Conservation (phyloP, 2,329 filamentous ascomycete species). For the Pseudocercospora pini-densiflorae region DNA sequence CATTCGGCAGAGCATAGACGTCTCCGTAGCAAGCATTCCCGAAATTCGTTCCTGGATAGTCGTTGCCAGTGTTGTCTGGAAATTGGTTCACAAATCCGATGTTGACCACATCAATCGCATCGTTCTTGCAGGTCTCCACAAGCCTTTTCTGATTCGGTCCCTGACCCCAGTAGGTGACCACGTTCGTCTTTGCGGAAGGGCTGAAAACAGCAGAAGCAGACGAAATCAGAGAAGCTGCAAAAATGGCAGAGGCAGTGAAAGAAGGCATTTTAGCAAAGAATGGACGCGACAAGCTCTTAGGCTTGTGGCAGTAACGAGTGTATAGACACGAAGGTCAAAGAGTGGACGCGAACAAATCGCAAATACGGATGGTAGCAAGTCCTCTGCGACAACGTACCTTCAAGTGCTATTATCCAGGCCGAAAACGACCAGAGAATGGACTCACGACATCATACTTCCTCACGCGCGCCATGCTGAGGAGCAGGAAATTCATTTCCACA, state of each 20-base stretch:
- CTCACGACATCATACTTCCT: background rate
- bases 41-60: constrained; percentile 60
- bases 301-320: constrained; percentile 6
- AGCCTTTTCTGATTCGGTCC: constrained; percentile 55
- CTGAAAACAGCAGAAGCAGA: constrained; percentile 48
- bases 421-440: background rate
- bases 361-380: background rate
- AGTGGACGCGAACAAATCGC: background rate
- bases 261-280: constrained; percentile 23
- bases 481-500: constrained; percentile 2
- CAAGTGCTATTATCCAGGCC: background rate
- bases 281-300: constrained; percentile 17
- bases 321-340: background rate
- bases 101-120: constrained; percentile 59
- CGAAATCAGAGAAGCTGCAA: constrained; percentile 27
- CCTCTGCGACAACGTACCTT: background rate
- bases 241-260: constrained; percentile 4
- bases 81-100: constrained; percentile 61
- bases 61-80: constrained; percentile 49
- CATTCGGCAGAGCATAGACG: constrained; percentile 24
- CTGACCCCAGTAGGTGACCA: constrained; percentile 63
- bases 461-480: background rate
- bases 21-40: constrained; percentile 35
- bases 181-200: constrained; percentile 50
- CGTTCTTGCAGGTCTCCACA: constrained; percentile 52